Evolutionary conservation across 2,329 filamentous ascomycete genomes (phyloP).

Genomic region (Xylariaceae sp.): DNA sequence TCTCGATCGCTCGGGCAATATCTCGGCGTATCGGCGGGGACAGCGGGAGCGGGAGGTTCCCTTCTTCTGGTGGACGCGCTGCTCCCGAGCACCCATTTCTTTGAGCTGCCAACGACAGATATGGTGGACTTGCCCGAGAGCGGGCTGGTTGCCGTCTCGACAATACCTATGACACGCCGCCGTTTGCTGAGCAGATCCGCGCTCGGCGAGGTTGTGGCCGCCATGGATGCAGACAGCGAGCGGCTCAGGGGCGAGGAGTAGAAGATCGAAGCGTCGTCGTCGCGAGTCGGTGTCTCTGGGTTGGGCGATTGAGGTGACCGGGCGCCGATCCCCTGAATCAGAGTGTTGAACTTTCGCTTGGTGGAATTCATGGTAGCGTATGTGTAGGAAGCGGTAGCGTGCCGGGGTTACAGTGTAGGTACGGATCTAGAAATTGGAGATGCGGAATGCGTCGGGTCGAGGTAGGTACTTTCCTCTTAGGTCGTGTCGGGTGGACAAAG

Average conservation of each 20-base stretch:
- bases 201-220: conserved; percentile 19
- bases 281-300: conserved; percentile 34
- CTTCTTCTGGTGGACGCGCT: conserved; percentile 25
- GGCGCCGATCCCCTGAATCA: conserved; percentile 62
- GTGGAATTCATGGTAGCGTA: conserved; percentile 59
- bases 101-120: conserved; percentile 37
- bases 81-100: conserved; percentile 35
- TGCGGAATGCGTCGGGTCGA: too few species aligned
- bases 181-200: conserved; percentile 47
- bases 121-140: conserved; percentile 33
- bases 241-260: conserved; percentile 17
- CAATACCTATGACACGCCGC: conserved; percentile 42
- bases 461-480: too few species aligned
- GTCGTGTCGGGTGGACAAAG: too few species aligned
- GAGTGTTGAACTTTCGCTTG: conserved; percentile 77
- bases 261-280: conserved; percentile 16
- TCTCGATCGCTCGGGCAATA: conserved; percentile 84
- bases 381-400: neutral
- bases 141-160: conserved; percentile 36
- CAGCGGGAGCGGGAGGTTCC: conserved; percentile 5
- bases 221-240: conserved; percentile 34
- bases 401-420: neutral
- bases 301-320: conserved; percentile 38
- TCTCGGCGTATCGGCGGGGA: conserved; percentile 47
- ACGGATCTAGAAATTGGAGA: neutral